A percentile compares a stretch with the other conserved stretches of the same genome.
Conservation (phyloP, 192 early-diverging fungal species). For the Backusella psychrophila region DNA sequence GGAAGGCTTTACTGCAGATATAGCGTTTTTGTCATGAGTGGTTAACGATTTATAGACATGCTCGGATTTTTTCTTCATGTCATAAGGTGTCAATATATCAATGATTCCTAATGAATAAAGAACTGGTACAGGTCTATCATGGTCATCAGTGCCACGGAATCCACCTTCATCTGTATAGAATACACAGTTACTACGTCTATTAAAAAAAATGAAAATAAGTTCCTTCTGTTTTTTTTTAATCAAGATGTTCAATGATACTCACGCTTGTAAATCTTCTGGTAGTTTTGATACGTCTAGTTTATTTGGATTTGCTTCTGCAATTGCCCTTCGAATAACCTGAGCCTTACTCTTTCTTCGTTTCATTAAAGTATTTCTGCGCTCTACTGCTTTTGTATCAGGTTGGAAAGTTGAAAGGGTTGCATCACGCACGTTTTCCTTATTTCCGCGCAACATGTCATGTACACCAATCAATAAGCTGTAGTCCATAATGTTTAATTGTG, state of each 20-base stretch:
- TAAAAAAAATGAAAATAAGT: not conserved
- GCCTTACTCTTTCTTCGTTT: slow-evolving; percentile 56
- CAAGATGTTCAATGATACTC: not conserved
- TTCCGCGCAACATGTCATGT: slow-evolving; percentile 86
- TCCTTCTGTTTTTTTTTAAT: not conserved
- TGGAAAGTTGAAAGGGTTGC: slow-evolving; percentile 84
- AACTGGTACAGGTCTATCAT: slow-evolving; percentile 62
- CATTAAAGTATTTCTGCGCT: slow-evolving; percentile 40
- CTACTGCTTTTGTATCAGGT: slow-evolving; percentile 45
- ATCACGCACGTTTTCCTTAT: slow-evolving; percentile 91
- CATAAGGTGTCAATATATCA: slow-evolving; percentile 98
- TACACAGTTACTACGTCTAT: slow-evolving; percentile 67
- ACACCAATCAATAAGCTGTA: slow-evolving; percentile 95
- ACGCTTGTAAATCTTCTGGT: slow-evolving; percentile 41
- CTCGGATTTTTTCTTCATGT: slow-evolving; percentile 85
- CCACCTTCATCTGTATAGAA: slow-evolving; percentile 96
- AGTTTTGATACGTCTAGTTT: slow-evolving; percentile 61
- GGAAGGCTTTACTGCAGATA: slow-evolving; percentile 83
- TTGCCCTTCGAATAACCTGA: slow-evolving; percentile 51
- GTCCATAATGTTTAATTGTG: slow-evolving; percentile 68
- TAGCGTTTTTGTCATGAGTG: slow-evolving; percentile 71
- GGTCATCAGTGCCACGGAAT: slow-evolving; percentile 74
- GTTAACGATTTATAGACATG: slow-evolving; percentile 81
- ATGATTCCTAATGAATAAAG: slow-evolving; percentile 98
- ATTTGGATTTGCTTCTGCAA: slow-evolving; percentile 56